Base-by-base conservation (phyloP, 495 filamentous ascomycete species). In the Aspergillus affinis region DNA sequence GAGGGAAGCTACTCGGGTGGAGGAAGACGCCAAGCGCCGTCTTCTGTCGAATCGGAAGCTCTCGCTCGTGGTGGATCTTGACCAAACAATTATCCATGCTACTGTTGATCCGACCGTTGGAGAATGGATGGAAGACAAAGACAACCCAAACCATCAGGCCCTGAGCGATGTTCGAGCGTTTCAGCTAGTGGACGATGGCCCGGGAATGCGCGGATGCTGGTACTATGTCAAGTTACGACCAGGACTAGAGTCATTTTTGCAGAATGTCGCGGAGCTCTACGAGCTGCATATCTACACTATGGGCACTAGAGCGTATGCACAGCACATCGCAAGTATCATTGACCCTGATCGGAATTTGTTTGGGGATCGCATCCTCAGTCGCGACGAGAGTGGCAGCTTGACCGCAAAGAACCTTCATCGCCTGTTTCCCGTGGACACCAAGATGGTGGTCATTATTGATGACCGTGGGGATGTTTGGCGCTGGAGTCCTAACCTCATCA, bases 211-310 rank as follows among this genome's bases (percentile, higher is more conserved):
- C 44, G 85, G 86, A 8, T 90, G 88, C 66, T 95, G 88, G 88
- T 99, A 99, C 76, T 98, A 97, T 71, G 93, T 98, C 79, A 99
- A 99, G 73, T 86, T 96, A 77, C 91, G 94, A n/a, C 94, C 94
- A 1, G 91, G 93, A 12, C 78, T 98, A 54, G 82, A 89, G 63
- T 81, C 88, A 15, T 99, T 99, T 69, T 76, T 99, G 59, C 77
- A 90, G 58, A 85, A 84, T 19, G 82, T 98, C 58, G 84, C 92
- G 4, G 78, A 88, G 66, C 77, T 95, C 61, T 99, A 92, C 72
- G 94, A 99, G 71, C 76, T 98, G 64, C 94, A 99, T 65, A 93
- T 99, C 67, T 99, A 99, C 77, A 98, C 94, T 21, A 98, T 98
- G 94, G 94, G 93, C 56, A 99, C 94, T 48, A 85, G 94, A 61